These are phyloP conservation scores for Fusarium sp. DNA, from an alignment of 2,329 filamentous ascomycete genomes.

Conservation along the genomic window DNA sequence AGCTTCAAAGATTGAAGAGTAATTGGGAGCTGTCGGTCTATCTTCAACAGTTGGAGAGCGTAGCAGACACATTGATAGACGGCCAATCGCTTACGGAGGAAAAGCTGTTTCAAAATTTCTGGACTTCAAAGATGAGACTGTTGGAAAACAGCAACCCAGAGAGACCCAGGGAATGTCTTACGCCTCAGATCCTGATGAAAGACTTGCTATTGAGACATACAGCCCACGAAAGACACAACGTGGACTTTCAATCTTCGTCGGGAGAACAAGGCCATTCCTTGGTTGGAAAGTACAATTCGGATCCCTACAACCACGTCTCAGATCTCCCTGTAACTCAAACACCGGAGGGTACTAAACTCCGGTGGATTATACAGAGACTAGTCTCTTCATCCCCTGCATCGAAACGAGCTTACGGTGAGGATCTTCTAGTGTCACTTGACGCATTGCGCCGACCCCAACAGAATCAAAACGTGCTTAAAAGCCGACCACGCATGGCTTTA, in stretches of 20 bases:
- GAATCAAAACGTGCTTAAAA: background rate
- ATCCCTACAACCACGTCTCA: fast-evolving
- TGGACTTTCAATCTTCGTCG: background rate
- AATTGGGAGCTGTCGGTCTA: constrained; percentile 21
- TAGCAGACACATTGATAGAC: background rate
- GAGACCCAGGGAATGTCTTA: fast-evolving
- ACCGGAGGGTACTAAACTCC: background rate
- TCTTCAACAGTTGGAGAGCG: background rate
- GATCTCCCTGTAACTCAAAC: background rate
- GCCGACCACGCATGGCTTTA: fast-evolving
- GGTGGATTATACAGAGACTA: constrained; percentile 15
- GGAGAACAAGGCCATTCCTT: background rate
- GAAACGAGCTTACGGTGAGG: constrained; percentile 36
- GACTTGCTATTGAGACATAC: background rate
- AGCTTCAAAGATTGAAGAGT: background rate
- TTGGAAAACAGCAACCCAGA: fast-evolving
- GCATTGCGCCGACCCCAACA: constrained; percentile 12
- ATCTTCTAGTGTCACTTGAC: constrained; percentile 21
- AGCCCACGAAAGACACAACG: fast-evolving
- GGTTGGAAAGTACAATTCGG: background rate
- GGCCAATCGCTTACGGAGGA: background rate
- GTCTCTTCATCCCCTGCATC: constrained; percentile 1
- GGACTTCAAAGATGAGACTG: background rate
- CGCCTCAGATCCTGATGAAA: fast-evolving
- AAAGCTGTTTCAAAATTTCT: background rate